These are phyloP conservation scores for Zygosaccharomyces lentus DNA, from an alignment of 805 yeast species.

Conservation along the genomic window DNA sequence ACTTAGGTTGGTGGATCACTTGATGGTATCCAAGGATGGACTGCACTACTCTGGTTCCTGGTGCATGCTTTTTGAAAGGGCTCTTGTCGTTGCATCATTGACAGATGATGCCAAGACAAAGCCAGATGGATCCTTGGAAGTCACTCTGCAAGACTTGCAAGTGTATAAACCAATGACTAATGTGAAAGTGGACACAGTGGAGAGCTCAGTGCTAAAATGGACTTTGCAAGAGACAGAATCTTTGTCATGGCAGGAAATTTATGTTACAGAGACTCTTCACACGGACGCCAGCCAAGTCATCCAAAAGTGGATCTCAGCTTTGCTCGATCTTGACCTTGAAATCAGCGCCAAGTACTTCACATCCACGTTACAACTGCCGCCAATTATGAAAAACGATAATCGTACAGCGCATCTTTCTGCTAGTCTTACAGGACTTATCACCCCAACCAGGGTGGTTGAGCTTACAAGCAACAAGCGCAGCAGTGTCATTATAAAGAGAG, in stretches of 20 bases:
- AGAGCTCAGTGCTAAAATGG: conserved; percentile 24
- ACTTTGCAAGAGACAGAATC: conserved; percentile 6
- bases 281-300: conserved; percentile 31
- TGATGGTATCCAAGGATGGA: conserved; percentile 32
- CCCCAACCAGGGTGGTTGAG: conserved; percentile 20
- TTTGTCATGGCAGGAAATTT: conserved; percentile 11
- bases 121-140: conserved; percentile 8
- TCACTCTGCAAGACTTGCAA: conserved; percentile 13
- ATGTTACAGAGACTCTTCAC: conserved; percentile 26
- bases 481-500: conserved; percentile 26
- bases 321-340: conserved; percentile 33
- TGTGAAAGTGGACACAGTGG: conserved; percentile 20
- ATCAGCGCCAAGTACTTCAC: conserved; percentile 33
- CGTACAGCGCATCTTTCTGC: conserved; percentile 4
- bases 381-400: conserved; percentile 11
- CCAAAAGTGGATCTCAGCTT: conserved; percentile 41
- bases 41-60: conserved; percentile 25
- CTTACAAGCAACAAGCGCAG: conserved; percentile 16
- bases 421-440: conserved; percentile 20
- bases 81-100: conserved; percentile 18
- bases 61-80: conserved; percentile 36
- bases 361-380: conserved; percentile 30
- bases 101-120: conserved; percentile 7
- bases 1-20: conserved; percentile 36
- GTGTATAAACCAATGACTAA: conserved; percentile 14